Evolutionary conservation across 2,329 filamentous ascomycete species (phyloP), one percentile per base, ranked within the genome.

Genomic region (Claviceps humidiphila): DNA sequence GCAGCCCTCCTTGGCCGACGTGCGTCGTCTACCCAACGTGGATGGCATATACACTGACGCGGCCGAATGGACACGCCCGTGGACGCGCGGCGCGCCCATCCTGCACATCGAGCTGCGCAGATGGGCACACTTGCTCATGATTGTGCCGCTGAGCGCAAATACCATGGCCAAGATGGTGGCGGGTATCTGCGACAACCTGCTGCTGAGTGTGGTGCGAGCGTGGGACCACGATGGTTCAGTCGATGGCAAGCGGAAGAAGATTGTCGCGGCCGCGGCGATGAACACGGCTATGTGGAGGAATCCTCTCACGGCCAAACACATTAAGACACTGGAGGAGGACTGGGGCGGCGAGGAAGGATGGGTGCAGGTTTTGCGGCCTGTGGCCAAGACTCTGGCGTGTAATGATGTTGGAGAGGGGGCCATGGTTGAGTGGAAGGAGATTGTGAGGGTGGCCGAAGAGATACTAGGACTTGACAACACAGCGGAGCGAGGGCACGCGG

Each of bases 281-380:
- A 95, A 96, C 65, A 89, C 81, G 24, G 82, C 84, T 4, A 95
- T 95, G 90, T 95, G 87, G 85, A 73, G 75, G 52, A 89, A 96
- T 64, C 90, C 89, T 2, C 72, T 95, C 46, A 95, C 90, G 1
- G 74, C 69, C 49, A 80, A 78, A 56, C 88, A 95, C 57, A 68
- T 95, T 40, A 70, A 70, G 42, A 71, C 85, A 0, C 70, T 96
- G 47, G 76, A 83, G 56, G 77, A 85, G 47, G 85, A 89, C 53
- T 95, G 89, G 89, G 84, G 82, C 5, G 69, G 67, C 1, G 58
- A 66, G 20, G 63, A 64, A 22, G 63, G 68, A 45, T 71, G 66
- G 67, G 71, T 93, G 57, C 82, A 87, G 61, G 79, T 95, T 17
- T 63, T 94, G 56, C 68, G 72, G 50, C 87, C 90, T 0, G 76